A percentile compares a stretch with the other conserved stretches of the same genome.
These are phyloP conservation scores for Kluyveromyces starmeri DNA, from an alignment of 805 yeast species.

Conservation along the genomic window DNA sequence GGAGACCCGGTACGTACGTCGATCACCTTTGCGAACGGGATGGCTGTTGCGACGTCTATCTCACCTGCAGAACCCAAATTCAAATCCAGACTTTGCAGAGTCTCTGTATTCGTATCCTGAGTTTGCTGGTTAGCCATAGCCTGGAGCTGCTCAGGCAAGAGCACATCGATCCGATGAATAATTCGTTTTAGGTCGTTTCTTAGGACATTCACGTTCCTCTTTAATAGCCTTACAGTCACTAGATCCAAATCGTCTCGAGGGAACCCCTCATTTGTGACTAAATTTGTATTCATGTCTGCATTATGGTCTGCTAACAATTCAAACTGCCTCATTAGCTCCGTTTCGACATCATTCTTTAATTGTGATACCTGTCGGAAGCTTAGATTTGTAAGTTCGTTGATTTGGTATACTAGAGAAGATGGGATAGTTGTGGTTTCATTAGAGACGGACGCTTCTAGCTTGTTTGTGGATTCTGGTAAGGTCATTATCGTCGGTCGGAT, in stretches of 20 bases:
- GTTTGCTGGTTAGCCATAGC: not conserved
- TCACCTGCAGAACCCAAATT: not conserved
- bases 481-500: no score
- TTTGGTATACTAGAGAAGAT: not conserved
- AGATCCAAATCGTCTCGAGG: slow-evolving; percentile 83
- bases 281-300: slow-evolving; percentile 54
- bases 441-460: not conserved
- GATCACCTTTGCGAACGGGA: slow-evolving; percentile 2
- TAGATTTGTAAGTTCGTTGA: not conserved
- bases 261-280: slow-evolving; percentile 68
- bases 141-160: slow-evolving; percentile 38
- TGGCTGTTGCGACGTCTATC: not conserved
- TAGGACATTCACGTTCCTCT: slow-evolving; percentile 57
- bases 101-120: not conserved
- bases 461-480: slow-evolving; percentile 1
- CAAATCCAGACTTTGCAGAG: not conserved
- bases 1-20: slow-evolving; percentile 1
- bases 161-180: slow-evolving; percentile 37
- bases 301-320: slow-evolving; percentile 37
- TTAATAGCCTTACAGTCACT: slow-evolving; percentile 49
- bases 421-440: not conserved
- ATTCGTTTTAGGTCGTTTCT: slow-evolving; percentile 59
- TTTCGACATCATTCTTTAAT: slow-evolving; percentile 35
- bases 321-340: slow-evolving; percentile 33
- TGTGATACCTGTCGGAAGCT: slow-evolving; percentile 17